These are phyloP conservation scores for Nothomitra cinnamomea DNA, from an alignment of 2,329 filamentous ascomycete genomes.

Conservation along the genomic window DNA sequence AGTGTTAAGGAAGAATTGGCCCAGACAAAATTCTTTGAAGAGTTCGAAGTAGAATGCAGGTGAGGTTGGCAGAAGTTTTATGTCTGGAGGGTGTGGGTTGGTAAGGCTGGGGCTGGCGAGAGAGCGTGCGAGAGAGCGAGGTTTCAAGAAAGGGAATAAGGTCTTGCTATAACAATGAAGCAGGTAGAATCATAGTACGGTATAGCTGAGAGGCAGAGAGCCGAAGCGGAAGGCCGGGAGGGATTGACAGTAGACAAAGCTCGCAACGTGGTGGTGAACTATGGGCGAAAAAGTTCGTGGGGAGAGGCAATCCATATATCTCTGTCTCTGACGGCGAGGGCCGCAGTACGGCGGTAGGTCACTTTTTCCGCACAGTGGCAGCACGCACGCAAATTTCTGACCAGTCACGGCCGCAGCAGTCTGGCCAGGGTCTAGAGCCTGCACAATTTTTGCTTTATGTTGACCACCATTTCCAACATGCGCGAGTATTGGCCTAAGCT, in stretches of 20 bases:
- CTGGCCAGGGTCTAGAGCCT: too few species aligned
- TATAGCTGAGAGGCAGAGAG: neutral
- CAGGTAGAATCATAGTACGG: neutral
- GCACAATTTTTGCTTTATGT: too few species aligned
- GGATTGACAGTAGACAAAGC: neutral
- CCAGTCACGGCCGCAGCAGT: too few species aligned
- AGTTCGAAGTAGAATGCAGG: neutral
- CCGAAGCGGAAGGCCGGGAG: neutral
- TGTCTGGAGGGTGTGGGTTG: neutral
- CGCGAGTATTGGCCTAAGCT: too few species aligned
- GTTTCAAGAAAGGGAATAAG: neutral
- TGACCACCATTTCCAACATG: too few species aligned
- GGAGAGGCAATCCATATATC: neutral
- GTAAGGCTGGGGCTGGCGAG: neutral
- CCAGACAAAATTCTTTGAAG: neutral
- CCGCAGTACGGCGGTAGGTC: neutral
- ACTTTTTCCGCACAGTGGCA: too few species aligned
- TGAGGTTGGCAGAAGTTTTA: neutral
- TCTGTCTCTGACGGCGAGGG: neutral
- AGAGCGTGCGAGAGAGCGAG: neutral
- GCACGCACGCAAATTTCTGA: too few species aligned
- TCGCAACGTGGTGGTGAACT: conserved; percentile 3
- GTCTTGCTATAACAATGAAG: neutral
- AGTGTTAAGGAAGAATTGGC: neutral
- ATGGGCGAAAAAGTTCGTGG: conserved; percentile 1